Percentiles rank a stretch among this genome's conserved stretches.
phyloP scores from a whole-genome alignment of 306 rosid species.

The Cajanus cajan region DNA sequence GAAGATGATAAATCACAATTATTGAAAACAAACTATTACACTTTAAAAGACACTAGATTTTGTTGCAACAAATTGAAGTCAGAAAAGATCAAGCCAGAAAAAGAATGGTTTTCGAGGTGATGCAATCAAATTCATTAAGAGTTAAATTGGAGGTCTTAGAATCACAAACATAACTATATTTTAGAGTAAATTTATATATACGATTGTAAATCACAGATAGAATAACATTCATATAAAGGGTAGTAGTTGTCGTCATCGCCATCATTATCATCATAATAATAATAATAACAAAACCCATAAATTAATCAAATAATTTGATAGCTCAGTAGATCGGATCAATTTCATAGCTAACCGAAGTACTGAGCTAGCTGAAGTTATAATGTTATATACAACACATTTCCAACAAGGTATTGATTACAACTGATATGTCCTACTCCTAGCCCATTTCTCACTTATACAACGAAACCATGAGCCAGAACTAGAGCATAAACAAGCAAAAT shows the following conservation, averaged over 20 bases:
- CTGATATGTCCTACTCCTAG: not conserved
- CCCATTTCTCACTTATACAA: not conserved
- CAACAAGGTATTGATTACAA: conserved; percentile 10
- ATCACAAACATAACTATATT: not conserved
- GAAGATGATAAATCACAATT: not conserved
- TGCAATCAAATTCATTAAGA: not conserved
- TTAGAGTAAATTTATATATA: not conserved
- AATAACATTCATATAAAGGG: not conserved
- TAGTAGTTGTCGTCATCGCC: not conserved
- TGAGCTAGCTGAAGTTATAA: not conserved
- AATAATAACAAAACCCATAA: not conserved
- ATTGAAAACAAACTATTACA: not conserved
- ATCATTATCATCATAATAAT: not conserved
- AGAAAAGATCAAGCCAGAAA: conserved; percentile 7
- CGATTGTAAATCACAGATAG: not conserved
- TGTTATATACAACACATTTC: not conserved
- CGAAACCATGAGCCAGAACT: conserved; percentile 6
- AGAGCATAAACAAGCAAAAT: not conserved
- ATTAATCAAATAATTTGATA: not conserved
- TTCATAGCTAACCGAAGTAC: not conserved
- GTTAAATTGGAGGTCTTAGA: not conserved
- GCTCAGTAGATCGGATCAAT: not conserved
- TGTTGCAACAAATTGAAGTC: not conserved
- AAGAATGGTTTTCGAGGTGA: not conserved
- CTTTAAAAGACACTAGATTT: not conserved